Evolutionary conservation across 345 rosid species (phyloP).

Genomic region (Gossypium anomalum): DNA sequence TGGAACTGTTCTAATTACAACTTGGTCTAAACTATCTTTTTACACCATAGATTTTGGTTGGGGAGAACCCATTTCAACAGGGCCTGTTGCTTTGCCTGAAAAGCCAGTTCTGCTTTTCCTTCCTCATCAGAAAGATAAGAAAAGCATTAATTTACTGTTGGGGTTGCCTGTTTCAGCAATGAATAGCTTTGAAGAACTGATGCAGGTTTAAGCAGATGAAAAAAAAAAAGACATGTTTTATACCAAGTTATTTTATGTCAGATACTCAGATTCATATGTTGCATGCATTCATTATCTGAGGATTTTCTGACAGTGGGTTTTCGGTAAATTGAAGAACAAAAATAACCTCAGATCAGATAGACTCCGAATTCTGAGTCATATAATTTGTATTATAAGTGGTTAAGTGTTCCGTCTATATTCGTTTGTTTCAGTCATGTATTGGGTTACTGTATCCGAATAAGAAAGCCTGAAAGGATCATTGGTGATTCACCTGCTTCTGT

Average conservation of each 20-base stretch:
- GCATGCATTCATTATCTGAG: background rate
- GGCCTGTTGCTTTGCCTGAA: constrained; percentile 86
- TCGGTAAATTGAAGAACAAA: background rate
- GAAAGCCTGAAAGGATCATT: background rate
- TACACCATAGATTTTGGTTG: constrained; percentile 82
- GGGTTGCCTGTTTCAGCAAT: constrained; percentile 82
- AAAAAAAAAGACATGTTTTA: background rate
- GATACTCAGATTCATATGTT: background rate
- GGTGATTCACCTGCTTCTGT: too few relatives aligned
- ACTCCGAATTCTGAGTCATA: background rate
- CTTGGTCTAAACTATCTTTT: constrained; percentile 82
- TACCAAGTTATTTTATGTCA: background rate
- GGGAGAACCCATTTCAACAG: constrained; percentile 73
- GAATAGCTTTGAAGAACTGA: constrained; percentile 53
- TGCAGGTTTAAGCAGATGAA: constrained; percentile 25
- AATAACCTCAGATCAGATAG: background rate
- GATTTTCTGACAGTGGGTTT: background rate
- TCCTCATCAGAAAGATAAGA: constrained; percentile 56
- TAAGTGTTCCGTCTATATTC: background rate
- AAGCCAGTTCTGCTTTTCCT: constrained; percentile 77
- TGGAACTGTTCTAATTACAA: constrained; percentile 71
- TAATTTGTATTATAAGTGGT: background rate
- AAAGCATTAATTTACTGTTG: constrained; percentile 63
- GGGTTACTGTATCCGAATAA: background rate
- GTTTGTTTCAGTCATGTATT: background rate